These are phyloP conservation scores for Ceraceosorus bombacis DNA, from an alignment of 1,284 basidiomycete genomes.

Conservation along the genomic window DNA sequence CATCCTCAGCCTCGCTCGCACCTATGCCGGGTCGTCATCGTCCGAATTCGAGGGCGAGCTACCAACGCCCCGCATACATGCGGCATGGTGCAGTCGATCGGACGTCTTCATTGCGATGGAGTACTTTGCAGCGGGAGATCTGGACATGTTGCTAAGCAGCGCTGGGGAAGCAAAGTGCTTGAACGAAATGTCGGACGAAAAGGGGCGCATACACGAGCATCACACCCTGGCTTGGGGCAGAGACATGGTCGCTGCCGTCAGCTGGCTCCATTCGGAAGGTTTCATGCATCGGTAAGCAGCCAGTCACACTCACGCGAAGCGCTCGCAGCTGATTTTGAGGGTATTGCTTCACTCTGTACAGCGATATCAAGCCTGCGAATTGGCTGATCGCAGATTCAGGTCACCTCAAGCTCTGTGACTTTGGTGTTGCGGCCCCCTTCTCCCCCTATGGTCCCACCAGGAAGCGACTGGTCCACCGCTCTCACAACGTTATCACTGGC, in stretches of 20 bases:
- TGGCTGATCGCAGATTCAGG: slow-evolving; percentile 39
- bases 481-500: slow-evolving; percentile 39
- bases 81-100: slow-evolving; percentile 39
- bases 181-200: slow-evolving; percentile 2
- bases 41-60: slow-evolving; percentile 3
- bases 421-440: slow-evolving; percentile 43
- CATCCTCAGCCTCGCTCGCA: slow-evolving; percentile 17
- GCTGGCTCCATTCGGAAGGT: slow-evolving; percentile 38
- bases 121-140: slow-evolving; percentile 44
- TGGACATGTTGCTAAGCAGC: slow-evolving; percentile 40
- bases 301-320: neutral
- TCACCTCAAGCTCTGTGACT: slow-evolving; percentile 47
- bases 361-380: slow-evolving; percentile 47
- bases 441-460: slow-evolving; percentile 22
- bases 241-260: slow-evolving; percentile 44
- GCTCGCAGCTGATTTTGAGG: neutral
- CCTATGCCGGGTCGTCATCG: neutral
- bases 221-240: slow-evolving; percentile 36
- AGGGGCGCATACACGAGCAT: slow-evolving; percentile 33
- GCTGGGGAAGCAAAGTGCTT: slow-evolving; percentile 7
- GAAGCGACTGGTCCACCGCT: slow-evolving; percentile 26
- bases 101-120: slow-evolving; percentile 46
- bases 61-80: slow-evolving; percentile 34
- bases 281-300: slow-evolving; percentile 32
- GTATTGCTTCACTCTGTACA: neutral